Evolutionary conservation across 768 basidiomycete species (phyloP), one percentile per base, ranked within the genome.

Genomic region (Tricholomella constricta): DNA sequence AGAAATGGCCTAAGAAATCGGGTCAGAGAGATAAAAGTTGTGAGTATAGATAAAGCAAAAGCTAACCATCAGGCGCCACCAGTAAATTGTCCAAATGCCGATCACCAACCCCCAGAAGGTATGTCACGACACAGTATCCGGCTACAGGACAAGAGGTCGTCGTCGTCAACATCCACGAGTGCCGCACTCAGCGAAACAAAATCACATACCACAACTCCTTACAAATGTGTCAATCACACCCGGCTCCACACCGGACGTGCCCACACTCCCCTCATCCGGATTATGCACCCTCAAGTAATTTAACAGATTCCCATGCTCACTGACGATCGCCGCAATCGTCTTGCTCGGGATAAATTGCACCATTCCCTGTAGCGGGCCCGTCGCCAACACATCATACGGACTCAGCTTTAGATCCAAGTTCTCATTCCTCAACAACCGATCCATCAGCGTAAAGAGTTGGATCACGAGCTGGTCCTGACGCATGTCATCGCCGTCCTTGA

Each of bases 401-500:
- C 83, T 93, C 51, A 99, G 67, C 65, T 93, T 91, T 52, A 98
- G 74, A 65, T 98, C 97, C 47, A 99, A 69, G 66, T 97, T 97
- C 74, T 98, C 97, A 71, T 95, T 96, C 52, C 94, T 76, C 55
- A 98, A 72, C 22, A 99, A 70, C 43, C 90, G 80, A 66, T 99
- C 94, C 97, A 99, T 99, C 23, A 99, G 83, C 14, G 94, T 97
- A 69, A 99, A 95, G n/a, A 98, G 78, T 69, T 99, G 97, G 45
- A 98, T 89, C 23, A 98, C 95, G 32, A 99, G 83, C 68, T 99
- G 97, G 66, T 99, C 97, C 69, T 99, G 97, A 19, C 97, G 86
- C 80, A 98, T 88, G 65, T 99, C 97, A 65, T 98, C 97, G 12
- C 97, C 97, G 60, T 98, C 95, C 71, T 98, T 99, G 80, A 98